phyloP scores from a whole-genome alignment of 73 alveolate genomes.

The Paramecium bursaria region DNA sequence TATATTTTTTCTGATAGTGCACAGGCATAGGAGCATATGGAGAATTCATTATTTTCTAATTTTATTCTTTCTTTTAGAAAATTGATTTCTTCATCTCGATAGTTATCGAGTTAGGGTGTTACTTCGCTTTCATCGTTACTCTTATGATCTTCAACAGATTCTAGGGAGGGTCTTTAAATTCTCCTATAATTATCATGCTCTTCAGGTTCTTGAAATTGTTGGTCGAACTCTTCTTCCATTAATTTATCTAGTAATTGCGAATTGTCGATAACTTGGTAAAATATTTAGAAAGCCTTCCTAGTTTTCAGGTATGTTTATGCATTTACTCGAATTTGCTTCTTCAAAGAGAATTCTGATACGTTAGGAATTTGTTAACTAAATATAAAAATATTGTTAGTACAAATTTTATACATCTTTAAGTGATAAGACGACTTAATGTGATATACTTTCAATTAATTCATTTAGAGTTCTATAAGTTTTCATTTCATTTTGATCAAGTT shows the following conservation, averaged over 20 bases:
- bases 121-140: no score
- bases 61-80: constrained; percentile 5
- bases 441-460: constrained; percentile 5
- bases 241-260: no score
- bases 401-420: constrained; percentile 6
- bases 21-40: constrained; percentile 51
- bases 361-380: no score
- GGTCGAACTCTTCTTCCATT: no score
- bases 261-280: no score
- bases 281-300: not conserved
- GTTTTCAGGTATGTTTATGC: not conserved
- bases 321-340: not conserved
- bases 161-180: no score
- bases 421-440: not conserved
- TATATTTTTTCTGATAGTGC: constrained; percentile 62
- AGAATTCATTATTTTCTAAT: constrained; percentile 7
- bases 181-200: no score
- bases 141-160: no score
- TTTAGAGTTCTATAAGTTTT: constrained; percentile 6
- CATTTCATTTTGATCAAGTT: not conserved
- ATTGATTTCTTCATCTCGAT: not conserved
- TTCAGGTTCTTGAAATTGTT: no score
- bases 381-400: no score
- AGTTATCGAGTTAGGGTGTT: constrained; percentile 47
- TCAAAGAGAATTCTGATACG: not conserved